Evolutionary conservation across 2,329 filamentous ascomycete genomes (phyloP).

Genomic region (Claviceps monticola): DNA sequence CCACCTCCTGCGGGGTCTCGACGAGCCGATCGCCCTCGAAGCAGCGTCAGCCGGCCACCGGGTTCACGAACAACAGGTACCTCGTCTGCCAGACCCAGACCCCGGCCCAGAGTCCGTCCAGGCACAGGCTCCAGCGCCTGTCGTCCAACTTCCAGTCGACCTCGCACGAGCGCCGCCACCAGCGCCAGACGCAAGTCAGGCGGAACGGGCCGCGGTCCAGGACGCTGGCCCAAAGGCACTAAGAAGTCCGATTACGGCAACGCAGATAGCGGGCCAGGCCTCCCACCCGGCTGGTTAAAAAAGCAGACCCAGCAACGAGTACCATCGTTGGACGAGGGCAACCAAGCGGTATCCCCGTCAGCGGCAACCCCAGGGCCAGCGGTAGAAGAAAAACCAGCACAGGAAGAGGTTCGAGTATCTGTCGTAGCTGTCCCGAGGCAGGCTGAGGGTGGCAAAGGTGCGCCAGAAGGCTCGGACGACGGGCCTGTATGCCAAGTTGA

Average conservation of each 20-base stretch:
- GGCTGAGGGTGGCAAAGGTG: constrained; percentile 9
- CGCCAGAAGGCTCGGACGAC: constrained; percentile 1
- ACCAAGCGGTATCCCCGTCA: constrained; percentile 1
- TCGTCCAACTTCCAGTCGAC: constrained; percentile 21
- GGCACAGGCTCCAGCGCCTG: constrained; percentile 15
- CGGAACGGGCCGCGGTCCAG: constrained; percentile 50
- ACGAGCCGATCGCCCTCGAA: constrained; percentile 31
- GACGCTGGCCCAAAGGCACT: constrained; percentile 53
- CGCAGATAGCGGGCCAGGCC: constrained; percentile 48
- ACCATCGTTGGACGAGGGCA: constrained; percentile 8
- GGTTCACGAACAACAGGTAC: constrained; percentile 22
- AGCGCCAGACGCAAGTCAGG: constrained; percentile 37
- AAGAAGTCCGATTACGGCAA: constrained; percentile 57
- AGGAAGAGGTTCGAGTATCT: constrained; percentile 21
- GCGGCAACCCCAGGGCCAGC: constrained; percentile 1
- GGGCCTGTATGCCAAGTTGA: constrained; percentile 1
- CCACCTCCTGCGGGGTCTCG: constrained; percentile 45
- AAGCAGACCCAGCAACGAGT: constrained; percentile 11
- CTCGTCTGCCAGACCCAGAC: constrained; percentile 26
- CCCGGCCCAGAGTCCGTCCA: constrained; percentile 25
- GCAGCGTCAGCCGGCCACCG: constrained; percentile 25
- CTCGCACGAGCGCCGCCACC: constrained; percentile 24
- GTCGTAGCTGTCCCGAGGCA: constrained; percentile 12
- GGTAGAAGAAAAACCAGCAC: constrained; percentile 13
- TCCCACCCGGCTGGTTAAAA: constrained; percentile 43